A percentile compares a stretch with the other conserved stretches of the same genome.
Conservation (phyloP, 768 basidiomycete genomes). For the Solioccasus polychromus region DNA sequence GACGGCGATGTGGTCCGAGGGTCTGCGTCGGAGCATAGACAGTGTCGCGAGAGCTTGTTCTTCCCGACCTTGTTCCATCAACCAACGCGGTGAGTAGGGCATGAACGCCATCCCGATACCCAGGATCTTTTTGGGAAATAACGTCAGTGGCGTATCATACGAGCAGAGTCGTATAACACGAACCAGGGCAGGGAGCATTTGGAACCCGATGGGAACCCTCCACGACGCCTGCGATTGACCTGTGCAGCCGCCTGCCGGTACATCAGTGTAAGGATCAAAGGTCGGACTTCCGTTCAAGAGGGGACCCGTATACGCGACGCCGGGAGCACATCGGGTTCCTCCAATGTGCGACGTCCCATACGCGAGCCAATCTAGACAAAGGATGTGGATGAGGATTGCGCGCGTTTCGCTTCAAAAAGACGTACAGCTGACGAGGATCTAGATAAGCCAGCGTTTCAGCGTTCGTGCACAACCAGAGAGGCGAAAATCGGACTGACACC, state of each 20-base stretch:
- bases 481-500: conserved; percentile 26
- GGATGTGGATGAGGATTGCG: too few species aligned
- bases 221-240: conserved; percentile 31
- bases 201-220: conserved; percentile 37
- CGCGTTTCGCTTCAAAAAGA: not conserved
- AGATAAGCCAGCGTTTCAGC: not conserved
- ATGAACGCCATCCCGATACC: conserved; percentile 33
- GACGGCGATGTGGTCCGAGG: conserved; percentile 29
- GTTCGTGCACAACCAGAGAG: not conserved
- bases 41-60: conserved; percentile 35
- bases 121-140: conserved; percentile 21
- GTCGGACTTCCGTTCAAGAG: conserved; percentile 32
- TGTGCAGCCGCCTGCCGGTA: conserved; percentile 31
- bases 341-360: conserved; percentile 34
- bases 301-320: conserved; percentile 26
- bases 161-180: conserved; percentile 13
- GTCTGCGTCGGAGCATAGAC: conserved; percentile 34
- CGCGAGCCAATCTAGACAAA: conserved; percentile 33
- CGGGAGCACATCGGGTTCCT: conserved; percentile 30
- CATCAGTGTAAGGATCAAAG: conserved; percentile 27
- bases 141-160: not conserved
- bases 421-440: conserved; percentile 34
- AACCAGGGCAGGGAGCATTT: conserved; percentile 38
- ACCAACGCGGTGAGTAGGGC: conserved; percentile 44
- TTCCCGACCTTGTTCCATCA: conserved; percentile 36